Evolutionary conservation across 1,284 basidiomycete genomes (phyloP).

Genomic region (Mycosarcoma maydis): DNA sequence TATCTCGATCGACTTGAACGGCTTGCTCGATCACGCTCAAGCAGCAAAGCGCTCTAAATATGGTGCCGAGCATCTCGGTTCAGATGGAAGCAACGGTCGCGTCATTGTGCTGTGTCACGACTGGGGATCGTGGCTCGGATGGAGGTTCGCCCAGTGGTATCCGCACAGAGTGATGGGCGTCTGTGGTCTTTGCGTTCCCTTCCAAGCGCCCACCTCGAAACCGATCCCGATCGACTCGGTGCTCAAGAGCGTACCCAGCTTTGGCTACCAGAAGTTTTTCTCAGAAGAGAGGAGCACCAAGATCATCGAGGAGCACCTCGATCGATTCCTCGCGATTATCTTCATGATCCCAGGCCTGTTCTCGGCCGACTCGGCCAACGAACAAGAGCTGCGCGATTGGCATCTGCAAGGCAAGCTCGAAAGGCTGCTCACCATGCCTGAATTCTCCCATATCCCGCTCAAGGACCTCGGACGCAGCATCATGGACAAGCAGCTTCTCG

Average conservation of each 20-base stretch:
- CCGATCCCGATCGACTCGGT: constrained; percentile 37
- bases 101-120: constrained; percentile 58
- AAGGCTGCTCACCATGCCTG: constrained; percentile 43
- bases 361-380: constrained; percentile 32
- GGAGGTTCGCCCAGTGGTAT: constrained; percentile 51
- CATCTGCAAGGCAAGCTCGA: constrained; percentile 49
- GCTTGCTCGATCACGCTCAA: constrained; percentile 46
- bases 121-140: constrained; percentile 57
- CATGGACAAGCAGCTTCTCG: constrained; percentile 32
- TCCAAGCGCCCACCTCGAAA: constrained; percentile 40
- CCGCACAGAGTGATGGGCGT: constrained; percentile 53
- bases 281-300: constrained; percentile 48
- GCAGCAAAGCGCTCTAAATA: constrained; percentile 39
- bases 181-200: constrained; percentile 50
- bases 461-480: constrained; percentile 29
- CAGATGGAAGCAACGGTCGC: constrained; percentile 36
- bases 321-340: constrained; percentile 50
- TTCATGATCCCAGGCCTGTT: constrained; percentile 50
- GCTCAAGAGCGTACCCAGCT: constrained; percentile 41
- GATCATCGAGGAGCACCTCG: constrained; percentile 53
- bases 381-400: constrained; percentile 43
- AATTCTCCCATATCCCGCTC: constrained; percentile 40
- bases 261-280: constrained; percentile 59
- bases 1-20: constrained; percentile 53
- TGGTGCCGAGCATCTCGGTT: constrained; percentile 30